phyloP scores from a whole-genome alignment of 371 early-diverging fungal species.

The Apophysomyces elegans region DNA sequence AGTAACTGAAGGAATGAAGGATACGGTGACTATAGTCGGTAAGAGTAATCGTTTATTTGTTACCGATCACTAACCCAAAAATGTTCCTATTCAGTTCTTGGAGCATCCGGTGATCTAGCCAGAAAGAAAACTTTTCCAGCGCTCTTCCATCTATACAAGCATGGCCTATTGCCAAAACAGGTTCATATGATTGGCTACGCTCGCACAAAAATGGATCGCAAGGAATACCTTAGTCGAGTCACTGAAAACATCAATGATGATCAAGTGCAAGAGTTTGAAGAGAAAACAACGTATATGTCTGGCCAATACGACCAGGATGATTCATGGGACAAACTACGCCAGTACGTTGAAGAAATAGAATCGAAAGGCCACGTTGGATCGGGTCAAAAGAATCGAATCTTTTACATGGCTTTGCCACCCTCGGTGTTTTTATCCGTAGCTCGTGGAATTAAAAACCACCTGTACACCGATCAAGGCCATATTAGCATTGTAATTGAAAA shows the following conservation, averaged over 20 bases:
- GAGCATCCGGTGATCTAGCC: constrained; percentile 95
- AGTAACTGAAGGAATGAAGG: constrained; percentile 21
- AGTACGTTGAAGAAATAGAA: constrained; percentile 60
- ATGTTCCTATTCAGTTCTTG: constrained; percentile 64
- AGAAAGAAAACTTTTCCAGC: constrained; percentile 99
- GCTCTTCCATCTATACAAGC: constrained; percentile 83
- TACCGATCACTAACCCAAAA: neutral
- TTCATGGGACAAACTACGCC: constrained; percentile 69
- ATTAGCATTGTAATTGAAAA: constrained; percentile 96
- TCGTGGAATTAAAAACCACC: constrained; percentile 67
- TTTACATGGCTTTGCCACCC: constrained; percentile 99
- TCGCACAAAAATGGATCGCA: constrained; percentile 78
- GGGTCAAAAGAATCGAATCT: constrained; percentile 69
- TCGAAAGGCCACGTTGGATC: constrained; percentile 36
- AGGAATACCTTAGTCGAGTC: constrained; percentile 80
- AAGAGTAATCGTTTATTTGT: neutral
- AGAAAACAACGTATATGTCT: constrained; percentile 22
- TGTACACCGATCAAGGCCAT: constrained; percentile 58
- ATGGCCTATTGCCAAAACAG: constrained; percentile 76
- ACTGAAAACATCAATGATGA: constrained; percentile 72
- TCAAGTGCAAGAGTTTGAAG: constrained; percentile 26
- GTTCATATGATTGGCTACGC: constrained; percentile 95
- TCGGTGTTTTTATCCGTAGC: constrained; percentile 90
- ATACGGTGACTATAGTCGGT: constrained; percentile 29
- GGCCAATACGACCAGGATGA: constrained; percentile 92